These are phyloP conservation scores for Polytolypa hystricis DNA, from an alignment of 2,329 filamentous ascomycete genomes.

Conservation along the genomic window DNA sequence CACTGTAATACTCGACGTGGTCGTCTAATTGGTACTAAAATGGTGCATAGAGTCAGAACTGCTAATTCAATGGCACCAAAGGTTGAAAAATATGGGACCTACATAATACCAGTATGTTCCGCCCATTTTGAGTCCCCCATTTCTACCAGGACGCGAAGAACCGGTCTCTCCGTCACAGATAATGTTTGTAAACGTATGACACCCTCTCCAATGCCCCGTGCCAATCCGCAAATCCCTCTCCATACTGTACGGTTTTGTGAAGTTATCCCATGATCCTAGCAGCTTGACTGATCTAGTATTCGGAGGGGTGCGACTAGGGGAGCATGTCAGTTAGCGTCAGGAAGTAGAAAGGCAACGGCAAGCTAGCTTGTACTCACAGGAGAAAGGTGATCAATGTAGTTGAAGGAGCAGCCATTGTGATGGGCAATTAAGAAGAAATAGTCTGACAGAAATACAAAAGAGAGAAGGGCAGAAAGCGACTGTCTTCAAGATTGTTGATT, in stretches of 20 bases:
- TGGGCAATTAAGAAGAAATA: no score
- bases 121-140: conserved; percentile 81
- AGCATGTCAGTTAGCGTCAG: not conserved
- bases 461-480: no score
- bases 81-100: conserved; percentile 1
- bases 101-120: conserved; percentile 94
- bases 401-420: no score
- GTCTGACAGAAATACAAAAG: no score
- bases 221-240: conserved; percentile 67
- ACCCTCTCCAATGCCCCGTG: conserved; percentile 71
- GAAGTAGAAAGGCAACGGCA: no score
- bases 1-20: conserved; percentile 64
- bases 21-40: conserved; percentile 73
- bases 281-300: conserved; percentile 56
- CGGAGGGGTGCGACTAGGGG: conserved; percentile 25
- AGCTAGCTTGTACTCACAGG: conserved; percentile 21
- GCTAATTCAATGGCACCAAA: no score
- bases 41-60: not conserved
- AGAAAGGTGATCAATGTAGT: conserved; percentile 23
- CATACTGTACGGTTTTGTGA: conserved; percentile 66
- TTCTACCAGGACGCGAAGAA: conserved; percentile 45
- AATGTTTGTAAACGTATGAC: conserved; percentile 76
- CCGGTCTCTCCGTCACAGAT: conserved; percentile 61
- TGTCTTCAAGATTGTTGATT: no score
- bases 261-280: conserved; percentile 94